These are phyloP conservation scores for Gilbertella persicaria DNA, from an alignment of 371 early-diverging fungal genomes.

Conservation along the genomic window DNA sequence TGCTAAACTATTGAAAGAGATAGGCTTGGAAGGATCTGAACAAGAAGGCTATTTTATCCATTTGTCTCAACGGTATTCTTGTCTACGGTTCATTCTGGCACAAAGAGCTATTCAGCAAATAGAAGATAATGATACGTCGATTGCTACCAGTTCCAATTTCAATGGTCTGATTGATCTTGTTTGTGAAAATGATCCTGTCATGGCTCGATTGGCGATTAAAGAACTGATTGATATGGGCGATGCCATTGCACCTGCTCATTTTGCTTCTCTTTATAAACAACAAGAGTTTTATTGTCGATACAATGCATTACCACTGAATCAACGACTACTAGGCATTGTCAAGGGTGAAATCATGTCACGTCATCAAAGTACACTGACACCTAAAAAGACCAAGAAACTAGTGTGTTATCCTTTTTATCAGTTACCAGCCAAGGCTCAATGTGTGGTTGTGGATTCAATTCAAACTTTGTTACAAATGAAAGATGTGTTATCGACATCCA, in stretches of 20 bases:
- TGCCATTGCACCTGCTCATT: conserved; percentile 35
- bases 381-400: conserved; percentile 15
- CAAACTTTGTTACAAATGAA: conserved; percentile 29
- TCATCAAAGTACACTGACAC: conserved; percentile 19
- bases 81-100: conserved; percentile 38
- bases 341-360: conserved; percentile 41
- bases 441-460: conserved; percentile 35
- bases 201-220: conserved; percentile 43
- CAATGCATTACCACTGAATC: conserved; percentile 25
- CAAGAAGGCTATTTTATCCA: conserved; percentile 38
- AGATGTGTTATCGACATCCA: conserved; percentile 14
- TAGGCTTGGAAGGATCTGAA: conserved; percentile 1
- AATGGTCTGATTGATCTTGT: conserved; percentile 45
- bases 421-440: conserved; percentile 25
- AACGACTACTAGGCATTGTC: conserved; percentile 34
- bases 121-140: conserved; percentile 39
- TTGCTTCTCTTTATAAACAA: conserved; percentile 36
- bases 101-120: conserved; percentile 39
- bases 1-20: conserved; percentile 32
- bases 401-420: conserved; percentile 15
- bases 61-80: conserved; percentile 39
- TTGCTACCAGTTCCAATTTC: conserved; percentile 39
- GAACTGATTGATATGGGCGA: conserved; percentile 50
- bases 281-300: conserved; percentile 39
- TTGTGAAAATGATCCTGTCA: conserved; percentile 23